Percentiles rank a stretch among this genome's conserved stretches.
phyloP scores from a whole-genome alignment of 768 basidiomycete genomes.

The Gloeophyllum trabeum region DNA sequence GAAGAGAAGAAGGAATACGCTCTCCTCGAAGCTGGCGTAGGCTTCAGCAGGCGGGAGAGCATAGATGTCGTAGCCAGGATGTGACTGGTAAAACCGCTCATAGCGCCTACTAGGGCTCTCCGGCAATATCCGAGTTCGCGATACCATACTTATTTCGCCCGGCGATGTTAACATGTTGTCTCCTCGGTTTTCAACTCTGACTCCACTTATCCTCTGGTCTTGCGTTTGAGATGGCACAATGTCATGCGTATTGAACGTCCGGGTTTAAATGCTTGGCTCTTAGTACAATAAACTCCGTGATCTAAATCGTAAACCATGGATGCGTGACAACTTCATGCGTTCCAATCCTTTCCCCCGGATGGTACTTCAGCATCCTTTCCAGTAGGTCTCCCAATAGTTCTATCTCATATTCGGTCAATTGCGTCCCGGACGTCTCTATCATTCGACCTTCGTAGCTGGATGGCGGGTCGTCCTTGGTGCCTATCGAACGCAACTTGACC shows the following conservation, averaged over 20 bases:
- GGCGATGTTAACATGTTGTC: no score
- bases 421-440: constrained; percentile 19
- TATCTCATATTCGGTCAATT: constrained; percentile 19
- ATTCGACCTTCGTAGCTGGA: constrained; percentile 19
- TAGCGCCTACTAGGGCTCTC: no score
- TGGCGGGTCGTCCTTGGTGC: constrained; percentile 15
- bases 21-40: constrained; percentile 36
- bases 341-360: constrained; percentile 28
- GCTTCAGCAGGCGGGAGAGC: constrained; percentile 42
- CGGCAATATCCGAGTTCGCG: no score
- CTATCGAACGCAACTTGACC: constrained; percentile 17
- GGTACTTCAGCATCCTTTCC: constrained; percentile 27
- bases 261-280: no score
- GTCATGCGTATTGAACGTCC: no score
- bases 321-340: constrained; percentile 23
- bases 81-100: no score
- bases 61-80: no score
- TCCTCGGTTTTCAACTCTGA: no score
- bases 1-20: constrained; percentile 73
- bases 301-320: constrained; percentile 17
- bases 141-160: no score
- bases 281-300: no score
- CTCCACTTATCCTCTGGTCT: no score
- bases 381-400: constrained; percentile 26
- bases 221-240: no score